These are phyloP conservation scores for Cucurbita pepo DNA, from an alignment of 306 rosid species.

Conservation along the genomic window DNA sequence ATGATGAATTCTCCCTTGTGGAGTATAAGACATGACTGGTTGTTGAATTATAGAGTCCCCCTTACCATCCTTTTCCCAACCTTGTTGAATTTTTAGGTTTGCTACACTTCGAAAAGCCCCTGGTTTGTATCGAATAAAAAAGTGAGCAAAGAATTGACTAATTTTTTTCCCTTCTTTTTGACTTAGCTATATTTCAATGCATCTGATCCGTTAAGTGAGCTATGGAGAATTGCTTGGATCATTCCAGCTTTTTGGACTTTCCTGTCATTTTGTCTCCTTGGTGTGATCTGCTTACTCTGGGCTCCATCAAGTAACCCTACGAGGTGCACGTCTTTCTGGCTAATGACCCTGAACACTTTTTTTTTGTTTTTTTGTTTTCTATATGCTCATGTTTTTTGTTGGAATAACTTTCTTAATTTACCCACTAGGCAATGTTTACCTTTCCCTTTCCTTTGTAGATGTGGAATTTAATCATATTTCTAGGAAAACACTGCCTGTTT, in stretches of 20 bases:
- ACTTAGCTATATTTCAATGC: constrained; percentile 86
- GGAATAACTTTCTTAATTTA: neutral
- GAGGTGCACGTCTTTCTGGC: constrained; percentile 33
- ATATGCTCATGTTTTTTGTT: neutral
- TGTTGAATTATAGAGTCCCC: neutral
- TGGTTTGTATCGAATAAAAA: neutral
- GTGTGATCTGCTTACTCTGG: constrained; percentile 73
- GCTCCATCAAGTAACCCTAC: constrained; percentile 90
- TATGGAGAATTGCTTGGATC: constrained; percentile 93
- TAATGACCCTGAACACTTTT: neutral
- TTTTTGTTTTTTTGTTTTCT: neutral
- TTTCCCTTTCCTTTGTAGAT: neutral
- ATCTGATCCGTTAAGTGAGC: constrained; percentile 75
- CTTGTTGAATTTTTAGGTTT: neutral
- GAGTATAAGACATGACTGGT: neutral
- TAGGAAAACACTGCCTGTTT: neutral
- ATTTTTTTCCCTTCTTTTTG: constrained; percentile 8
- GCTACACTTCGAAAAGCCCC: neutral
- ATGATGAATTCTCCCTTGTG: neutral
- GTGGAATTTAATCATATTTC: too few species aligned
- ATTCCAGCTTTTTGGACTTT: constrained; percentile 83
- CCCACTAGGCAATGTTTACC: neutral
- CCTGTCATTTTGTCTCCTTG: constrained; percentile 60
- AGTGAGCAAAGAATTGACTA: neutral
- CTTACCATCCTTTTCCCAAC: neutral